Conservation (phyloP, 2,329 filamentous ascomycete species). For the Fusarium pilosicola region DNA sequence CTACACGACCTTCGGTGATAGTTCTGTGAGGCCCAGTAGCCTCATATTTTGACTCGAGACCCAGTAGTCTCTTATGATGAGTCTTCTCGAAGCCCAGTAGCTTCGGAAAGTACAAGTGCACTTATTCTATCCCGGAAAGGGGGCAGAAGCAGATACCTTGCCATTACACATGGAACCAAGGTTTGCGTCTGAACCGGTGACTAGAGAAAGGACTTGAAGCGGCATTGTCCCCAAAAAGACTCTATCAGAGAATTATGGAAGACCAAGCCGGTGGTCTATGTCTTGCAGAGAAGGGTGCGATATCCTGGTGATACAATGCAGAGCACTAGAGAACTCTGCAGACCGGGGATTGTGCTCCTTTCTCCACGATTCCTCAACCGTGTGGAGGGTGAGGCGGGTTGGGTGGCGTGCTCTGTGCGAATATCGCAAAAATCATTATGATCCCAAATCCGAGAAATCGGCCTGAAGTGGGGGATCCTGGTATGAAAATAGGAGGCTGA, state of each 20-base stretch:
- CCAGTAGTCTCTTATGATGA: constrained; percentile 21
- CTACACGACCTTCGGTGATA: constrained; percentile 12
- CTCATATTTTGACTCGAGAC: constrained; percentile 19
- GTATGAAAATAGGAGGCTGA: constrained; percentile 17
- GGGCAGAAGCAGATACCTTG: constrained; percentile 1
- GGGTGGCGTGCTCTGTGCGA: background rate
- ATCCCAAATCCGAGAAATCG: constrained; percentile 28
- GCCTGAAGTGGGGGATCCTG: background rate
- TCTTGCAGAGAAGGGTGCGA: constrained; percentile 6
- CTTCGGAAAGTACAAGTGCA: constrained; percentile 22
- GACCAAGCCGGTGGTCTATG: background rate
- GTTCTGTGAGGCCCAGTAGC: constrained; percentile 18
- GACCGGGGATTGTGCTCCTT: background rate
- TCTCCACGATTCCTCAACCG: background rate
- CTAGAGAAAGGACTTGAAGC: constrained; percentile 12
- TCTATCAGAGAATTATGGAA: background rate
- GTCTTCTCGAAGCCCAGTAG: constrained; percentile 33
- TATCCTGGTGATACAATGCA: background rate
- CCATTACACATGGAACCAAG: background rate
- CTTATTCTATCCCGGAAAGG: constrained; percentile 8
- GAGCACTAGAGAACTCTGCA: background rate
- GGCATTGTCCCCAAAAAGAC: background rate
- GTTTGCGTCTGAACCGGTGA: constrained; percentile 5
- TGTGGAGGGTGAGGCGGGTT: background rate
- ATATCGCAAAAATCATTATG: constrained; percentile 18